Base-by-base conservation (phyloP, 2,329 filamentous ascomycete species). In the Clarireedia monteithiana region DNA sequence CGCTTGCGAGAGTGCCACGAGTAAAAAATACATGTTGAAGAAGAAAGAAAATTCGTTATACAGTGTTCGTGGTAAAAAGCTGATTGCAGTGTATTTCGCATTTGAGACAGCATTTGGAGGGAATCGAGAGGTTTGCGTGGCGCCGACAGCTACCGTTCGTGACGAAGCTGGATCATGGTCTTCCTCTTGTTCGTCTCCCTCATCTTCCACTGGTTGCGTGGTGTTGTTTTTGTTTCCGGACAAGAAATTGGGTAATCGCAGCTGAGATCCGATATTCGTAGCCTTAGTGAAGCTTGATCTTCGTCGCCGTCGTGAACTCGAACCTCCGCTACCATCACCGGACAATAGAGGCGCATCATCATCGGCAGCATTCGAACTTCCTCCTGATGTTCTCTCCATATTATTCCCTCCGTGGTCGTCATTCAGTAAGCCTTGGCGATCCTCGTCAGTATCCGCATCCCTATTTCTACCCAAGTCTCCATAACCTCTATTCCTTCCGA, bases 1-100 rank as follows among this genome's bases (percentile, higher is more conserved):
- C 45, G 90, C 85, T 73, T 99, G 94, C 39, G 92, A 97, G 50
- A 97, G 73, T 6, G 94, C 95, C 50, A 99, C 94, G 26, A 97
- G 83, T 55, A 99, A 77, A 71, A 99, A 99, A 71, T 99, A 99
- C 77, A 97, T 89, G 79, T 99, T 99, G 79, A 99, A 96, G 74
- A 99, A 99, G 76, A 97, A 99, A 58, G 92, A 96, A 70, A 99
- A 99, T 69, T 99, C 94, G 74, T 97, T 97, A 73, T 96, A 99
- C 23, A 99, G 77, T 0, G 94, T 99, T 52, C 92, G 79, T 2
- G 95, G 95, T 14, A 99, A 79, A 72, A 99, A 99, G 52, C 88
- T 96, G 76, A 91, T 86, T 1, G 91, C 84, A 30, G 92, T 97
- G 71, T 99, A 99, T 77, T 97, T 99, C 55, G 94, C 92, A 70